Percentiles rank a stretch among this genome's conserved stretches.
Conservation (phyloP, 2,329 filamentous ascomycete species). For the Colletotrichum sp. region DNA sequence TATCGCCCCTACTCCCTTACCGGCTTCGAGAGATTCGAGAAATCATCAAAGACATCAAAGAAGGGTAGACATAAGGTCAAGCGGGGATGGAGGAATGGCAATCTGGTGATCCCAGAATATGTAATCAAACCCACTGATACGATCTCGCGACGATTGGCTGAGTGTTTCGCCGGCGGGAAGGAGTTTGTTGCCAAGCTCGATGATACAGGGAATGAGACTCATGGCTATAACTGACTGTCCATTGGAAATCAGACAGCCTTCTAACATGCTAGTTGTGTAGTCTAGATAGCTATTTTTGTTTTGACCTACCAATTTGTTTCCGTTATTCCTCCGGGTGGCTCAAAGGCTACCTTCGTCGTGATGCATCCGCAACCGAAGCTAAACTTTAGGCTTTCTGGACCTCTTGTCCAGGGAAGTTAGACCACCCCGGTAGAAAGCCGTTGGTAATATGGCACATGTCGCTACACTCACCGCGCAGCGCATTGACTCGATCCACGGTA, state of each 20-base stretch:
- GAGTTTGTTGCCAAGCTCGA: neutral
- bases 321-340: rapidly evolving
- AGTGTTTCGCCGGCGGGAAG: neutral
- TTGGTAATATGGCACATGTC: neutral
- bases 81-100: slow-evolving; percentile 3
- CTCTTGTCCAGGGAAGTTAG: neutral
- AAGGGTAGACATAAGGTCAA: neutral
- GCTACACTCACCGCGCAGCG: neutral
- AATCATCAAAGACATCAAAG: neutral
- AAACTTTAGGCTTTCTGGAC: neutral
- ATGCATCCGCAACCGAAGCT: neutral
- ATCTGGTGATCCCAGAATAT: slow-evolving; percentile 4
- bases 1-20: neutral
- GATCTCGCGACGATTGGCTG: neutral
- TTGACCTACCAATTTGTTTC: too few species aligned
- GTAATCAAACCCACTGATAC: neutral
- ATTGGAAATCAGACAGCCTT: neutral
- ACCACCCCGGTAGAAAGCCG: neutral
- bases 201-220: rapidly evolving
- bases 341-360: neutral
- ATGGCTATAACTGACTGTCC: neutral
- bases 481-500: neutral
- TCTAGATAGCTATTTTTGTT: too few species aligned
- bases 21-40: neutral
- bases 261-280: neutral